phyloP scores from a whole-genome alignment of 2,329 filamentous ascomycete species.

The Claviceps pusilla region DNA sequence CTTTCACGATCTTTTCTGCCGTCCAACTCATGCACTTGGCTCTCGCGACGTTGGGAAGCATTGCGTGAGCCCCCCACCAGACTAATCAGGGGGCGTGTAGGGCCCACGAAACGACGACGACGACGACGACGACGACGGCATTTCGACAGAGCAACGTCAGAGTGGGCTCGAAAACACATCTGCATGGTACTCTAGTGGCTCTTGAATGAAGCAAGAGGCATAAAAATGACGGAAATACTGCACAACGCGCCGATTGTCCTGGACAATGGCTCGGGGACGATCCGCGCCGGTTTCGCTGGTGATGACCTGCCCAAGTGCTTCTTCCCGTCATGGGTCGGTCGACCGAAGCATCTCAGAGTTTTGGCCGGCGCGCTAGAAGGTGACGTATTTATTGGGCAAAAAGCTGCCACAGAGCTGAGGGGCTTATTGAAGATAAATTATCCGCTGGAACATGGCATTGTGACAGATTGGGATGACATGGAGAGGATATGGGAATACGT shows the following conservation, averaged over 20 bases:
- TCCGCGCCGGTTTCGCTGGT: constrained; percentile 90
- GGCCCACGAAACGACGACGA: not conserved
- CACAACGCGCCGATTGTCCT: constrained; percentile 98
- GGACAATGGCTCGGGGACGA: constrained; percentile 96
- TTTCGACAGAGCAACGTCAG: not conserved
- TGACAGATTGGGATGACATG: constrained; percentile 99
- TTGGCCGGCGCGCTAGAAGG: constrained; percentile 93
- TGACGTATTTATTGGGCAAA: constrained; percentile 90
- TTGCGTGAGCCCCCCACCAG: not conserved
- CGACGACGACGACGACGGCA: not conserved
- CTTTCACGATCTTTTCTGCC: not conserved
- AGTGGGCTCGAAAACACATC: not conserved
- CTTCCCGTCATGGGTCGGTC: constrained; percentile 92
- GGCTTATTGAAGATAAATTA: constrained; percentile 92
- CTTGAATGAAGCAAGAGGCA: not conserved
- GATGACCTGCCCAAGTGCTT: constrained; percentile 92
- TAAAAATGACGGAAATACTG: constrained; percentile 44
- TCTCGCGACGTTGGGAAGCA: not conserved
- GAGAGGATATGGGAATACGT: constrained; percentile 98
- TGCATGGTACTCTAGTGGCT: not conserved
- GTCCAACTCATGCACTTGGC: not conserved
- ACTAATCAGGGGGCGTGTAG: constrained; percentile 1
- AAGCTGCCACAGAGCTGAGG: constrained; percentile 72
- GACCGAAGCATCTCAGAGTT: constrained; percentile 87
- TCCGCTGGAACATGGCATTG: constrained; percentile 91